Evolutionary conservation across 2,329 filamentous ascomycete genomes (phyloP), one percentile per base, ranked within the genome.

Genomic region (Achaetomium macrosporum): DNA sequence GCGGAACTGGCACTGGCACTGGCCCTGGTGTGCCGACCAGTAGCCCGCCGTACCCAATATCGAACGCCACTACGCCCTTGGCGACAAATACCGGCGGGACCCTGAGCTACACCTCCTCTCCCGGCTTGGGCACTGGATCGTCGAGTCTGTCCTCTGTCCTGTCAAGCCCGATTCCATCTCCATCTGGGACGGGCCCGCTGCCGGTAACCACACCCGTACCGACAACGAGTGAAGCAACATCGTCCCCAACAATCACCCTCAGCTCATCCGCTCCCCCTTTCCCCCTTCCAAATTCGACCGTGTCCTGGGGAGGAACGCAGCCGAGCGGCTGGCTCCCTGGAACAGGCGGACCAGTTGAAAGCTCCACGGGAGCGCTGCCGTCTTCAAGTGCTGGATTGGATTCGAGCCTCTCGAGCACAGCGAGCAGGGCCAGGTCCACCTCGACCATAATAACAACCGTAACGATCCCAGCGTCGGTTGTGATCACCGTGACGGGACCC

Each of bases 41-140:
- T 39, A 57, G 42, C 25, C 36, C 44, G 5, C 53, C 55, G 10
- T 59, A 40, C 19, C 55, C 57, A 4, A 15, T 57, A 5, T 33
- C 57, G 5, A 57, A 57, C 33, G 35, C 44, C 6, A 57, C 47
- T n/a, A 37, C 17, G 12, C 3, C 17, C 2, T 44, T 20, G 20
- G 47, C 54, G 16, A 57, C 48, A 13, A 47, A 41, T 6, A 55
- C 39, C 6, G 43, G 47, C 8, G 48, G 47, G 9, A 55, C 47
- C n/a, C 35, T 39, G n/a, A 35, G 40, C 13, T 10, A 43, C 30
- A 31, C 36, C 15, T 20, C 39, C 13, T 44, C 50, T 11, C 39
- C 48, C 15, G 39, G 42, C 31, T 19, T 37, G 17, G 50, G 51
- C 13, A 57, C 56, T 8, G 49, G 54, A 30, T 46, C 44, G 2